These are phyloP conservation scores for Ascodesmis nigricans DNA, from an alignment of 495 filamentous ascomycete genomes.

Conservation along the genomic window DNA sequence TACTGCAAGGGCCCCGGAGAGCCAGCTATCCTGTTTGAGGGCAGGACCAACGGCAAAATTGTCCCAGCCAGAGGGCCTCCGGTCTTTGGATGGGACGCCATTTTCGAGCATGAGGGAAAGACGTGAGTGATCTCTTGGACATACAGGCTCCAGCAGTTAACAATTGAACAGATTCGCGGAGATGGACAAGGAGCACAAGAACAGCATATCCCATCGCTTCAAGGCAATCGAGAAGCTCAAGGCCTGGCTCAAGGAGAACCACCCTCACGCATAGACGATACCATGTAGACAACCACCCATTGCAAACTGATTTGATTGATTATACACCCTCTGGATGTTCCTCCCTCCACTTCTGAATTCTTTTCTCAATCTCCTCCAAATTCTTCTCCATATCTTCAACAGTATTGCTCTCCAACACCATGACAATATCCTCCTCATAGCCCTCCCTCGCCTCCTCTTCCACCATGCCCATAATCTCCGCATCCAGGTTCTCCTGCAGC, in stretches of 20 bases:
- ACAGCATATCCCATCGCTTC: conserved; percentile 72
- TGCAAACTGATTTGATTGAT: too few relatives aligned
- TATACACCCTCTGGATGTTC: conserved; percentile 27
- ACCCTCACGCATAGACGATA: too few relatives aligned
- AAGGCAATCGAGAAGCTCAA: conserved; percentile 70
- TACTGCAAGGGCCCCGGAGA: conserved; percentile 69
- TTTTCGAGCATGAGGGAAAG: conserved; percentile 83
- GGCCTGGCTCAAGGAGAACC: conserved; percentile 50
- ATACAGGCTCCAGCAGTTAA: neutral
- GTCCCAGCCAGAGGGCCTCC: conserved; percentile 51
- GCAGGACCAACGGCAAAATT: conserved; percentile 51
- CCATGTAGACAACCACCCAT: too few relatives aligned
- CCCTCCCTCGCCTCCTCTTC: conserved; percentile 72
- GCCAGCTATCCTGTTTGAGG: conserved; percentile 79
- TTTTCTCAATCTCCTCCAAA: conserved; percentile 57
- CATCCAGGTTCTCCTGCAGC: conserved; percentile 85
- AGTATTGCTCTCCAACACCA: conserved; percentile 67
- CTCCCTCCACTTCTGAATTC: conserved; percentile 63
- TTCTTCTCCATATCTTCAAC: conserved; percentile 72
- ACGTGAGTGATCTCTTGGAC: conserved; percentile 36
- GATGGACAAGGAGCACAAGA: conserved; percentile 87
- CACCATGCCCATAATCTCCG: conserved; percentile 92
- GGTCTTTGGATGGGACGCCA: conserved; percentile 91
- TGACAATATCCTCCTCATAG: conserved; percentile 71
- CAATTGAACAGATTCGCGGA: conserved; percentile 41